Conservation (phyloP, 2,329 filamentous ascomycete genomes). For the Ilyonectria sp. region DNA sequence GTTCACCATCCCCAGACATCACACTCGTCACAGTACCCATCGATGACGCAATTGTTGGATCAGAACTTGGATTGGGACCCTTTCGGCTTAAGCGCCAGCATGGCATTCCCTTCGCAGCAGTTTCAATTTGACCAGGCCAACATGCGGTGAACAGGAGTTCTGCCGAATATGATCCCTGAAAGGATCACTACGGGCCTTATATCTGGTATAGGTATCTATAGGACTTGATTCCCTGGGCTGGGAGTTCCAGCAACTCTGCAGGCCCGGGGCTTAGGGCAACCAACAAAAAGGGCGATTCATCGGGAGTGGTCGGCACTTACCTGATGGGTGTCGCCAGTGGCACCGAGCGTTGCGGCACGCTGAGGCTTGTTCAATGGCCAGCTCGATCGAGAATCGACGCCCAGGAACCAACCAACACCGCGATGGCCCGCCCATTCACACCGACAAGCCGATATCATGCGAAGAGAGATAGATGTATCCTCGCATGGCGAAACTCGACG, state of each 20-base stretch:
- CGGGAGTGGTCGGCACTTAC: neutral
- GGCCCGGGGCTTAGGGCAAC: neutral
- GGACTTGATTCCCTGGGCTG: neutral
- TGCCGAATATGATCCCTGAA: constrained; percentile 17
- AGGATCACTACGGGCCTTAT: neutral
- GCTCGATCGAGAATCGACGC: constrained; percentile 5
- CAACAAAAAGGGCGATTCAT: neutral
- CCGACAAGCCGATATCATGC: constrained; percentile 26
- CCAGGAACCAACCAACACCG: neutral
- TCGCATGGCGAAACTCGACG: constrained; percentile 35
- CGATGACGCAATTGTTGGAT: constrained; percentile 77
- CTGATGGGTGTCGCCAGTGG: neutral
- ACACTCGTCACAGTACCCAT: constrained; percentile 67
- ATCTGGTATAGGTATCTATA: neutral
- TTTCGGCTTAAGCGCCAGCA: constrained; percentile 92
- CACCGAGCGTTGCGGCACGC: neutral
- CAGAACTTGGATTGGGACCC: constrained; percentile 93
- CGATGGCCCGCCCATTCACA: neutral
- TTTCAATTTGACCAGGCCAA: constrained; percentile 81
- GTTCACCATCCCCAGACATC: constrained; percentile 52
- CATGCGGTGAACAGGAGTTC: constrained; percentile 56
- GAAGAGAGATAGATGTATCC: constrained; percentile 48
- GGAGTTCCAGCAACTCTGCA: neutral
- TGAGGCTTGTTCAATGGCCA: constrained; percentile 2
- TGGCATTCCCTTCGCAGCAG: constrained; percentile 91